Evolutionary conservation across 345 rosid genomes (phyloP), one percentile per base, ranked within the genome.

Genomic region (Populus nigra): DNA sequence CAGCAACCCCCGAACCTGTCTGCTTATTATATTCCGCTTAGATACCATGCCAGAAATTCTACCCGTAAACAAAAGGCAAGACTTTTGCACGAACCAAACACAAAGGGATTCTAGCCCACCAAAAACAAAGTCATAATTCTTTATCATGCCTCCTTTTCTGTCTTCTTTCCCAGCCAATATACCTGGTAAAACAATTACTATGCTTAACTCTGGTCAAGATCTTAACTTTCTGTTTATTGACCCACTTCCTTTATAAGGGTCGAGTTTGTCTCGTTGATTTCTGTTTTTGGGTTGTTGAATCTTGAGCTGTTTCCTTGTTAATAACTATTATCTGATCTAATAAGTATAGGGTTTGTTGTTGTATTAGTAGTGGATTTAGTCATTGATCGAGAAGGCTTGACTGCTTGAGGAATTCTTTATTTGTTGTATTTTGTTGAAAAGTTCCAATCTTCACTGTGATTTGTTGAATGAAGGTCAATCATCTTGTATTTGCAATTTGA

Each of bases 361-460:
- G 25, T 39, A 5, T 38, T 68, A 5, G n/a, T 38, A 11, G 45
- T 68, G 49, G 27, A 65, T 65, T 65, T 9, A 65, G 39, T 65
- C 69, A 33, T 38, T 65, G 41, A 65, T 65, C 69, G 20, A 65
- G 23, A 65, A 65, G 39, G 36, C 31, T 65, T 65, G 69, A 7
- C n/a, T 65, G 20, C 6, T 17, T 17, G 12, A 33, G 69, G 39
- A 38, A 65, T 65, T 29, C 69, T 33, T 65, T 35, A 15, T 31
- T 17, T 33, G 0, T 7, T 65, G 69, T 65, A 65, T 65, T 77
- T 65, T 62, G 33, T 79, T 79, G 49, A 39, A 22, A 38, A n/a
- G n/a, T 50, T 75, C 72, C 53, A 69, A 67, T 47, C 66, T 57
- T 33, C 41, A 31, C 31, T 6, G 22, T 66, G 38, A 15, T 45